A percentile compares a stretch with the other conserved stretches of the same genome.
phyloP scores from a whole-genome alignment of 495 filamentous ascomycete species.

The Penicillium riverlandense region DNA sequence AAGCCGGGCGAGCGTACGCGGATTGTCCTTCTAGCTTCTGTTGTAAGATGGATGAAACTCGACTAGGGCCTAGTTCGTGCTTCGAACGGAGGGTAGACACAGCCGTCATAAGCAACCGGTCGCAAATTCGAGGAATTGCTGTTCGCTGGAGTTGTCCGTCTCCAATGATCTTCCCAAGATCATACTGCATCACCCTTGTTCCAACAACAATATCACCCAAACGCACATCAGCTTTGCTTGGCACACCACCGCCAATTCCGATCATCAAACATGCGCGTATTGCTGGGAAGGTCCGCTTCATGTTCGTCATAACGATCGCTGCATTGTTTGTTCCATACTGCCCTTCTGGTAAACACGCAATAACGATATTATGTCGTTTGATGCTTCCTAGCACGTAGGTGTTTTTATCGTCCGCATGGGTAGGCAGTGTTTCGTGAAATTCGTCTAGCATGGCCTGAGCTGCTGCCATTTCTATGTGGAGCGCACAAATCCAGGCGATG shows the following conservation, averaged over 20 bases:
- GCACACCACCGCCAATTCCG: conserved; percentile 20
- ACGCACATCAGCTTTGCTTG: conserved; percentile 23
- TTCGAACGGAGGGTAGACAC: too few relatives aligned
- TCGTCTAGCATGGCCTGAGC: conserved; percentile 15
- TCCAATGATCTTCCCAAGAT: too few relatives aligned
- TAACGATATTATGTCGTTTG: conserved; percentile 22
- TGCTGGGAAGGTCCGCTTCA: conserved; percentile 13
- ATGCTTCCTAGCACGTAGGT: conserved; percentile 35
- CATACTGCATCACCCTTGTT: conserved; percentile 1
- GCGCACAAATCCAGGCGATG: conserved; percentile 14
- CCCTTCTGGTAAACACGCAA: conserved; percentile 19
- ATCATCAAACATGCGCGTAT: conserved; percentile 17
- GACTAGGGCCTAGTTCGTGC: too few relatives aligned
- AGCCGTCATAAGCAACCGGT: too few relatives aligned
- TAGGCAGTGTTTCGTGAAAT: conserved; percentile 4
- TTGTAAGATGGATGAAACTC: too few relatives aligned
- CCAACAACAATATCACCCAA: conserved; percentile 12
- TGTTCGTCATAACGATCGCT: conserved; percentile 19
- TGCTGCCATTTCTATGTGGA: conserved; percentile 10
- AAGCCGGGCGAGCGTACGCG: too few relatives aligned
- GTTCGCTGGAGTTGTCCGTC: too few relatives aligned
- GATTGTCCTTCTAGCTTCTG: too few relatives aligned
- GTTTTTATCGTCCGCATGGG: conserved; percentile 14
- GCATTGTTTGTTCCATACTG: conserved; percentile 13
- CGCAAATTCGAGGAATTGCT: too few relatives aligned